Evolutionary conservation across 306 rosid species (phyloP).

Genomic region (Lathyrus tuberosus): DNA sequence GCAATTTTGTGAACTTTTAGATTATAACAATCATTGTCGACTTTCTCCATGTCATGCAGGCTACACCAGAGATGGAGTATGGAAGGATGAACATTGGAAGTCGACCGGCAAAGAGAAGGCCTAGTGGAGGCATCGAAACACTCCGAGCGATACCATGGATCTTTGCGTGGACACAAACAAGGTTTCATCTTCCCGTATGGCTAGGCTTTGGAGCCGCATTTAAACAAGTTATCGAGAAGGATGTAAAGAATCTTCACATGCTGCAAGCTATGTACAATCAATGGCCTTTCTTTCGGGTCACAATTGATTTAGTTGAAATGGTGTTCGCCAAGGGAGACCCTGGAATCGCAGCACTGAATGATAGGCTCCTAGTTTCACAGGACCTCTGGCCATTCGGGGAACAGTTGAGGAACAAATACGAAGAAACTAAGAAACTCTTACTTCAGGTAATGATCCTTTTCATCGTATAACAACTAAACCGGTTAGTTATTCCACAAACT

Average conservation of each 20-base stretch:
- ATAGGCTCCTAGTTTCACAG: conserved; percentile 84
- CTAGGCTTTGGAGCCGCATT: conserved; percentile 90
- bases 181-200: conserved; percentile 99
- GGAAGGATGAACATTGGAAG: conserved; percentile 99
- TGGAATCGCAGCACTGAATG: conserved; percentile 74
- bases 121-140: conserved; percentile 97
- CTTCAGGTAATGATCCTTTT: conserved; percentile 61
- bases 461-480: conserved; percentile 5
- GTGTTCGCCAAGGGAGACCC: conserved; percentile 99
- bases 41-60: conserved; percentile 51
- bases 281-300: conserved; percentile 98
- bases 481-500: not conserved
- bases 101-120: conserved; percentile 92
- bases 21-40: conserved; percentile 10
- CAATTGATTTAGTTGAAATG: conserved; percentile 95
- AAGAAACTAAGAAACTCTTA: conserved; percentile 77
- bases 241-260: conserved; percentile 76
- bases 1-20: not conserved
- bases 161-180: conserved; percentile 96
- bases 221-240: conserved; percentile 59
- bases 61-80: conserved; percentile 96
- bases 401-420: conserved; percentile 67
- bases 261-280: conserved; percentile 86
- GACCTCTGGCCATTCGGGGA: conserved; percentile 85
- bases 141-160: conserved; percentile 99